Evolutionary conservation across 2,329 filamentous ascomycete species (phyloP).

Genomic region (Podosphaera fusca): DNA sequence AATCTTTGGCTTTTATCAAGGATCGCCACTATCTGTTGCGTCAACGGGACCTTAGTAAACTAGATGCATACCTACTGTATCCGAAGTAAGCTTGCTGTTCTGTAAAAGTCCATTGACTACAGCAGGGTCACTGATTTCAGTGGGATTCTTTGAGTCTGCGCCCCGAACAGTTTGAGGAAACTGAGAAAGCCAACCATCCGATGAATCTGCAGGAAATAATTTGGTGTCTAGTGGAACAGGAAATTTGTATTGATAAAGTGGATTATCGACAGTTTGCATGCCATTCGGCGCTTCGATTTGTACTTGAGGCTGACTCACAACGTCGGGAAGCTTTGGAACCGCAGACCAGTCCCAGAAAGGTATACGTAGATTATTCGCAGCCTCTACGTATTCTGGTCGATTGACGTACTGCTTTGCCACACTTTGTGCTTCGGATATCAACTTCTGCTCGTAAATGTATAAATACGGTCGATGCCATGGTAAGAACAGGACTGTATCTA

Average conservation of each 20-base stretch:
- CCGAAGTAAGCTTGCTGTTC: conserved; percentile 10
- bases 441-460: conserved; percentile 30
- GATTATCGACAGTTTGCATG: conserved; percentile 21
- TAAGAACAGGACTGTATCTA: conserved; percentile 12
- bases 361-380: conserved; percentile 21
- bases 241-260: conserved; percentile 28
- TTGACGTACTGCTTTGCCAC: conserved; percentile 19
- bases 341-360: conserved; percentile 27
- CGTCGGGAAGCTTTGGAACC: conserved; percentile 21
- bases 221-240: conserved; percentile 18
- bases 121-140: conserved; percentile 12
- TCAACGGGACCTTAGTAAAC: neutral
- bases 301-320: conserved; percentile 13
- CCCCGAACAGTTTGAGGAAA: conserved; percentile 17
- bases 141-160: conserved; percentile 4
- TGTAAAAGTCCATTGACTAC: conserved; percentile 8
- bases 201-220: conserved; percentile 17
- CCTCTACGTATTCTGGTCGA: conserved; percentile 5
- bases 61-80: conserved; percentile 4
- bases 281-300: conserved; percentile 13
- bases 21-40: conserved; percentile 5
- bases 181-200: conserved; percentile 13
- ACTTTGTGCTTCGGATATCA: conserved; percentile 23
- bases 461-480: conserved; percentile 33
- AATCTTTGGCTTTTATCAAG: conserved; percentile 18